These are phyloP conservation scores for Carex kokanica DNA, from an alignment of 176 grass and related monocot genomes.

Conservation along the genomic window DNA sequence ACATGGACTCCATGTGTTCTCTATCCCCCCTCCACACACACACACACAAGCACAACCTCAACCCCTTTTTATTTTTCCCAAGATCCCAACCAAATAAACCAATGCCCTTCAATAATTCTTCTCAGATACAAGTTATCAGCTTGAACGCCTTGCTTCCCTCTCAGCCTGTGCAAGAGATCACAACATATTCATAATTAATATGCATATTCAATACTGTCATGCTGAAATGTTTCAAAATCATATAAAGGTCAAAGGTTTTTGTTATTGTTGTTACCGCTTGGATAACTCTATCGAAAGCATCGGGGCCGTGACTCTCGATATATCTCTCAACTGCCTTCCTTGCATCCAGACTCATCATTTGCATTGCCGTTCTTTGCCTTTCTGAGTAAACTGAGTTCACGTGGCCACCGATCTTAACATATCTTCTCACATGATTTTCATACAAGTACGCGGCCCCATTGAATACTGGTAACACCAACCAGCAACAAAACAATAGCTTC, in stretches of 20 bases:
- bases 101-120: background rate
- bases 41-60: too few species aligned
- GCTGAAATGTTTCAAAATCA: background rate
- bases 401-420: conserved; percentile 76
- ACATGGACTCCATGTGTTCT: background rate
- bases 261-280: conserved; percentile 44
- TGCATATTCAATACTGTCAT: background rate
- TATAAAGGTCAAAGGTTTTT: background rate
- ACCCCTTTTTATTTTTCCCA: background rate
- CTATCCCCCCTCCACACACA: background rate
- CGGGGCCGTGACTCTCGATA: conserved; percentile 63
- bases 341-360: conserved; percentile 90
- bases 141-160: conserved; percentile 37
- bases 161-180: conserved; percentile 46
- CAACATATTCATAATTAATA: conserved; percentile 14
- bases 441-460: conserved; percentile 97
- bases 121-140: background rate
- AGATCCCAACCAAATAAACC: background rate
- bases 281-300: conserved; percentile 77
- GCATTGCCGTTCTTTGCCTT: conserved; percentile 62
- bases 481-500: conserved; percentile 86
- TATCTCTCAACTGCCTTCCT: conserved; percentile 75
- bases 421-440: conserved; percentile 61
- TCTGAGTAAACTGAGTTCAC: conserved; percentile 64
- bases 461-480: conserved; percentile 94